Conservation (phyloP, 768 basidiomycete species). For the Xerocomus spinulosus region DNA sequence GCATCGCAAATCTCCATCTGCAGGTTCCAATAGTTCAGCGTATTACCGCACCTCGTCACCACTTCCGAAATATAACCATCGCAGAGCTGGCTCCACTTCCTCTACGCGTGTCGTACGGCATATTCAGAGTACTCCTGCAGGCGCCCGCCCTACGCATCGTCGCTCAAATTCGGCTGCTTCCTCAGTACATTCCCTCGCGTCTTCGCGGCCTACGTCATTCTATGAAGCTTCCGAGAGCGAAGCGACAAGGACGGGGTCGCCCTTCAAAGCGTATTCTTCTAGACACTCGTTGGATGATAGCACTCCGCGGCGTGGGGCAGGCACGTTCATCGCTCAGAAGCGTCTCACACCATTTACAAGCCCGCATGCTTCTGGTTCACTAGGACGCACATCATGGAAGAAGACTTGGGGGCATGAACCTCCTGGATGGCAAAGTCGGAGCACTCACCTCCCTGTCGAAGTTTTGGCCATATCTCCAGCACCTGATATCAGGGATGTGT, state of each 20-base stretch:
- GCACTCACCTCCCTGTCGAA: constrained; percentile 66
- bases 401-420: constrained; percentile 86
- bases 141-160: constrained; percentile 48
- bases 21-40: constrained; percentile 69
- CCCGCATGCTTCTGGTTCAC: constrained; percentile 42
- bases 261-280: constrained; percentile 47
- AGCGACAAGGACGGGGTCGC: constrained; percentile 58
- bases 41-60: constrained; percentile 69
- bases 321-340: constrained; percentile 81
- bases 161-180: constrained; percentile 76
- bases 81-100: constrained; percentile 74
- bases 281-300: constrained; percentile 47
- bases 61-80: constrained; percentile 68
- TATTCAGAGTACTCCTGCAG: constrained; percentile 37
- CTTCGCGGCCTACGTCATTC: constrained; percentile 73
- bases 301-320: constrained; percentile 37
- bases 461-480: constrained; percentile 66
- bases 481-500: constrained; percentile 66
- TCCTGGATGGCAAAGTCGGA: constrained; percentile 73
- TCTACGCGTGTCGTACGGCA: constrained; percentile 79
- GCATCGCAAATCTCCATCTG: constrained; percentile 73
- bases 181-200: constrained; percentile 69
- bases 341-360: constrained; percentile 68
- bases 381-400: constrained; percentile 79
- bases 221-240: constrained; percentile 73